Percentiles rank a stretch among this genome's conserved stretches.
Evolutionary conservation across 179 eudicot genomes (phyloP).

Genomic region (Spergularia azorica): DNA sequence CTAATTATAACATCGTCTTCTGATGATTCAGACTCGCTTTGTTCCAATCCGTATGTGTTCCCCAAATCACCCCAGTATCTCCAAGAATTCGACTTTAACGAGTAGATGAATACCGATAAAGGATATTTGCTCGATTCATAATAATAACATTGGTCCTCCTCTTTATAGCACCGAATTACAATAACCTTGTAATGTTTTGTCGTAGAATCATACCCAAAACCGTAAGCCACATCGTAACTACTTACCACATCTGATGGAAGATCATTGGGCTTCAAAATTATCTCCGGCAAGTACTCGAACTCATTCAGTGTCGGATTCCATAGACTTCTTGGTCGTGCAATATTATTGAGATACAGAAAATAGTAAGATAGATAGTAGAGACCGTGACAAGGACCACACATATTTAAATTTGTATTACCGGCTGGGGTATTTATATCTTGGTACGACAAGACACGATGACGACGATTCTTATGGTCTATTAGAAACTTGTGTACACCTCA

Average conservation of each 20-base stretch:
- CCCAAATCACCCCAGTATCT: no score
- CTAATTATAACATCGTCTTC: no score
- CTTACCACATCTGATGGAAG: neutral
- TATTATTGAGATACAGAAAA: neutral
- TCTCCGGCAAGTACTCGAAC: neutral
- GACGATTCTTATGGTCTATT: neutral
- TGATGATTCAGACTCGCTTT: no score
- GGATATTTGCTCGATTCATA: no score
- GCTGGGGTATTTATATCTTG: neutral
- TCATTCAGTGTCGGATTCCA: constrained; percentile 11
- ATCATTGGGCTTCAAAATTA: neutral
- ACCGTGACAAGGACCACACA: neutral
- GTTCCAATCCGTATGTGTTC: no score
- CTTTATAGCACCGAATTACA: neutral
- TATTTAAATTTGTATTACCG: neutral
- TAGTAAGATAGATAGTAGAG: neutral
- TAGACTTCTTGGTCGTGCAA: no score
- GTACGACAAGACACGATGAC: neutral
- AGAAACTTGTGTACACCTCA: neutral
- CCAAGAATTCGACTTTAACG: no score
- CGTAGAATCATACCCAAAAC: neutral
- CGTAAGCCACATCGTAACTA: neutral
- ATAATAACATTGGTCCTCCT: no score
- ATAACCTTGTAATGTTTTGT: neutral
- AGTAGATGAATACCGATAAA: no score